A percentile compares a stretch with the other conserved stretches of the same genome.
Evolutionary conservation across 768 basidiomycete species (phyloP).

Genomic region (Hysterangium stoloniferum): DNA sequence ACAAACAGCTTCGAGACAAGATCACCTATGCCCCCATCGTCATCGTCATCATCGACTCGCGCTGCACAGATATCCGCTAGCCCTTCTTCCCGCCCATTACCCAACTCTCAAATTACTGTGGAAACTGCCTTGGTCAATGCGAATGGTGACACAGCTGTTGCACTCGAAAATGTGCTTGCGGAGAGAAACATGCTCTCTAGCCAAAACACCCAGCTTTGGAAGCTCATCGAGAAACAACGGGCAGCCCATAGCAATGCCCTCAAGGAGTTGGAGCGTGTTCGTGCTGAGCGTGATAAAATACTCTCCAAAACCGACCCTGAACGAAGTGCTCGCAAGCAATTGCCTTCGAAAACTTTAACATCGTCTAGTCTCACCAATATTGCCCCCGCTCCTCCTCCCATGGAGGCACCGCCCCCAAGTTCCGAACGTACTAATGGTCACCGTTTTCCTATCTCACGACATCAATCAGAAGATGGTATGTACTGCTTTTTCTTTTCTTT

Average conservation of each 20-base stretch:
- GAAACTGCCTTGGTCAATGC: slow-evolving; percentile 38
- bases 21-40: background rate
- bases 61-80: background rate
- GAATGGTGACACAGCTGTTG: slow-evolving; percentile 24
- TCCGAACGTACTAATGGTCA: slow-evolving; percentile 18
- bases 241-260: slow-evolving; percentile 70
- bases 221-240: slow-evolving; percentile 88
- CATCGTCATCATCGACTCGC: background rate
- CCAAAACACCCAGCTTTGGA: slow-evolving; percentile 92
- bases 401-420: slow-evolving; percentile 12
- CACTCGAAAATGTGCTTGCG: slow-evolving; percentile 67
- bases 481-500: background rate
- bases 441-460: slow-evolving; percentile 20
- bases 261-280: slow-evolving; percentile 80
- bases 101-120: slow-evolving; percentile 47
- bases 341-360: background rate
- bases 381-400: slow-evolving; percentile 13
- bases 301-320: slow-evolving; percentile 27
- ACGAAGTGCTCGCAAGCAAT: slow-evolving; percentile 29
- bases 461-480: slow-evolving; percentile 32
- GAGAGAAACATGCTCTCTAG: slow-evolving; percentile 75
- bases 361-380: background rate
- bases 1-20: background rate
- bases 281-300: slow-evolving; percentile 68
- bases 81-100: slow-evolving; percentile 17